phyloP scores from a whole-genome alignment of 208 protist species.

The Crithidia acanthocephali region DNA sequence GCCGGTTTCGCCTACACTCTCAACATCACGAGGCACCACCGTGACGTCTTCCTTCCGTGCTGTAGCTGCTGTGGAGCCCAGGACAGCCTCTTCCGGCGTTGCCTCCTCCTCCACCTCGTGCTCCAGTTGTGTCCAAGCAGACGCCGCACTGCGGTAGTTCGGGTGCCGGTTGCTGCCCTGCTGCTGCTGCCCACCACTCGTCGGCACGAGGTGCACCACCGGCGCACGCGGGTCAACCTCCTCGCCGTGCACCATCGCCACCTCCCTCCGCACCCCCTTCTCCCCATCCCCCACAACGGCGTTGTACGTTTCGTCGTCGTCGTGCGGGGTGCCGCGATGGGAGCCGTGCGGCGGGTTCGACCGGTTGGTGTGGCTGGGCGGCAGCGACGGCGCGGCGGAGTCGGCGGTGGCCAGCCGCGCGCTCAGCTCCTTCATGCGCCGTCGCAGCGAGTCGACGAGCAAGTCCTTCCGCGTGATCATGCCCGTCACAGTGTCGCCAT shows the following conservation, averaged over 20 bases:
- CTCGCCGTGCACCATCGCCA: not conserved
- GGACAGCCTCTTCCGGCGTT: not conserved
- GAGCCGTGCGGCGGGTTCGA: not conserved
- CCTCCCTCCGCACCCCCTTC: not conserved
- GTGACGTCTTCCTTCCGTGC: no score
- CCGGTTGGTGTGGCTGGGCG: slow-evolving; percentile 23
- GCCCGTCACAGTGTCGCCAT: slow-evolving; percentile 81
- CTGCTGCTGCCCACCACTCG: not conserved
- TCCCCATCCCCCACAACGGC: not conserved
- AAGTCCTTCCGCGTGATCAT: slow-evolving; percentile 96
- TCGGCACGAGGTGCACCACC: no score
- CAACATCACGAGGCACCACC: not conserved
- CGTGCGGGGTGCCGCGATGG: not conserved
- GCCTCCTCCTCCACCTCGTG: not conserved
- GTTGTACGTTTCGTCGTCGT: not conserved
- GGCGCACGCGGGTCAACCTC: not conserved
- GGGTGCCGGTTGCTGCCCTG: not conserved
- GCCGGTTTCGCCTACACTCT: not conserved
- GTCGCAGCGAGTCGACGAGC: slow-evolving; percentile 66
- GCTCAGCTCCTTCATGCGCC: slow-evolving; percentile 53
- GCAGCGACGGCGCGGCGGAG: slow-evolving; percentile 27
- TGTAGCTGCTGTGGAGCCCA: not conserved
- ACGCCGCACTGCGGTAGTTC: not conserved
- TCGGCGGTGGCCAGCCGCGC: slow-evolving; percentile 27
- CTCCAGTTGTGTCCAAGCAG: slow-evolving; percentile 5